Evolutionary conservation across 345 rosid species (phyloP), one percentile per base, ranked within the genome.

Genomic region (Syzygium grande): DNA sequence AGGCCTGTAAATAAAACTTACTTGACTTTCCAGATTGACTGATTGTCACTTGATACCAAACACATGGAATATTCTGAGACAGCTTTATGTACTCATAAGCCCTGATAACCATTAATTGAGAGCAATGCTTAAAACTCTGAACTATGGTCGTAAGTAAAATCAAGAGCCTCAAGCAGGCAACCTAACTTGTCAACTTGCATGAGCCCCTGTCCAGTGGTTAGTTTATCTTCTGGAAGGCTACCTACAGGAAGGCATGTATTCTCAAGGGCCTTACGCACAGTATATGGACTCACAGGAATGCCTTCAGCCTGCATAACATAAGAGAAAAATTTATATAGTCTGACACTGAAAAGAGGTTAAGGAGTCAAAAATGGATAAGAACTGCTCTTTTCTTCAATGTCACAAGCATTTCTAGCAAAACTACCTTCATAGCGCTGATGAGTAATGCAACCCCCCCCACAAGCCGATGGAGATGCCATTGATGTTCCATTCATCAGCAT

Each of bases 401-500:
- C 49, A 38, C 19, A 41, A 63, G 63, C 89, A 19, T 84, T 53
- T 21, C 65, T 85, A 90, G 73, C 61, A 68, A 79, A 89, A 87
- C 87, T 61, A 96, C 99, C 99, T 97, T 98, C 98, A 98, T 94
- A 85, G 97, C 99, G 89, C 99, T 97, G 89, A 98, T 86, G 88
- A 98, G 94, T 90, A 97, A 92, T 56, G 98, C 99, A 89, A 96
- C 91, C 88, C 98, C 99, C 99, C 73, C 99, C 99, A 93, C 99
- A 98, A 85, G 99, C 99, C 89, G 98, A 98, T 85, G 99, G 99
- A 94, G 99, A 98, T 88, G 99, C 92, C 99, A 98, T 98, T 87
- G 99, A 98, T 86, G 99, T 98, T 88, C 99, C 99, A 93, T 97
- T 98, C 99, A 96, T 97, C 86, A 98, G 97, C 99, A 96, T 97